phyloP scores from a whole-genome alignment of 306 rosid genomes.

The Ochetophila trinervis region DNA sequence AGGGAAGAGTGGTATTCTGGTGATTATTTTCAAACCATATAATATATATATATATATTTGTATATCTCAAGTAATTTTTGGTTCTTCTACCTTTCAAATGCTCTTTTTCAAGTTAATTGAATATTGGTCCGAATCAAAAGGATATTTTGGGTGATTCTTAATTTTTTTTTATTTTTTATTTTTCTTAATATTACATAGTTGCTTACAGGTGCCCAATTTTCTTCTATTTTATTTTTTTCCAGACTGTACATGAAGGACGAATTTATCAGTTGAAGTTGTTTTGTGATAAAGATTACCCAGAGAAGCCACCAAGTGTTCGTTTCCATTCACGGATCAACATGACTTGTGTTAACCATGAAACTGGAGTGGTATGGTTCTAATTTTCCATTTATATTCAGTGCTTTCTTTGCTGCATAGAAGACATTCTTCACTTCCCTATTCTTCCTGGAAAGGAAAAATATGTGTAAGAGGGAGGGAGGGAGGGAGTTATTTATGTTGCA shows the following conservation, averaged over 20 bases:
- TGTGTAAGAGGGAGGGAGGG: too few species aligned
- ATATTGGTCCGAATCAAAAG: too few species aligned
- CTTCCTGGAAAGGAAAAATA: not conserved
- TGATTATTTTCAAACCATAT: too few species aligned
- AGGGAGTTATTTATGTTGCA: too few species aligned
- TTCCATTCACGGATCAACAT: conserved; percentile 96
- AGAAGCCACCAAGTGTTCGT: conserved; percentile 96
- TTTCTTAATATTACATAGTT: conserved; percentile 8
- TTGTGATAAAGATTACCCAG: conserved; percentile 99
- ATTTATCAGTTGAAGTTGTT: conserved; percentile 98
- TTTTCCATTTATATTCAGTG: not conserved
- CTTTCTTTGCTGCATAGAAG: too few species aligned
- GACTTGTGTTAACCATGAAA: conserved; percentile 98
- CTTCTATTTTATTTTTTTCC: conserved; percentile 13
- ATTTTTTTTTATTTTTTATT: not conserved
- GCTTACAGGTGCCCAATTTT: conserved; percentile 21
- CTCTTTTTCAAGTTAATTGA: too few species aligned
- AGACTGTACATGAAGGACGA: conserved; percentile 99
- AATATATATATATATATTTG: too few species aligned
- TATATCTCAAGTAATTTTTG: too few species aligned
- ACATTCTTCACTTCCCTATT: too few species aligned
- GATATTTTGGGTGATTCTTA: too few species aligned
- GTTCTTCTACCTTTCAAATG: too few species aligned
- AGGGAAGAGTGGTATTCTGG: too few species aligned
- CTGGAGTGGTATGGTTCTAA: conserved; percentile 79